phyloP scores from a whole-genome alignment of 2,329 filamentous ascomycete species.

The Nemania abortiva region DNA sequence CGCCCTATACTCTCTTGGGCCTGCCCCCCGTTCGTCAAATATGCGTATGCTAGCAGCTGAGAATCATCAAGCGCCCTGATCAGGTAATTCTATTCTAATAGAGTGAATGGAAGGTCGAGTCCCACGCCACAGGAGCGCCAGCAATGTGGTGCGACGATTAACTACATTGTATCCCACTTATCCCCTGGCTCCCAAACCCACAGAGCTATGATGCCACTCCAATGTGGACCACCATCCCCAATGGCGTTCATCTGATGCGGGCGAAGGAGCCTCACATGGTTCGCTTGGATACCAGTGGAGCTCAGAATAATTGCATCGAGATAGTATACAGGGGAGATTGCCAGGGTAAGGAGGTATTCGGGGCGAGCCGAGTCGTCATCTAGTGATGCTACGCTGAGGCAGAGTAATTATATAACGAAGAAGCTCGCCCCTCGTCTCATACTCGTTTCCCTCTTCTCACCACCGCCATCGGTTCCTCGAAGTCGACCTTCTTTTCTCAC shows the following conservation, averaged over 20 bases:
- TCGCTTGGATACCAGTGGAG: slow-evolving; percentile 25
- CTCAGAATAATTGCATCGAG: slow-evolving; percentile 11
- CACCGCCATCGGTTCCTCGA: slow-evolving; percentile 41
- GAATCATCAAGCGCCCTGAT: slow-evolving; percentile 6
- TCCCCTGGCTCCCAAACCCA: background rate
- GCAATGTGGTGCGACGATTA: slow-evolving; percentile 16
- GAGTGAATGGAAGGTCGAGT: slow-evolving; percentile 1
- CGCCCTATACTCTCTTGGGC: slow-evolving; percentile 2
- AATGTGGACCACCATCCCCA: slow-evolving; percentile 22
- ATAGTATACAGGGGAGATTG: background rate
- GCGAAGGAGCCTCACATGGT: slow-evolving; percentile 22
- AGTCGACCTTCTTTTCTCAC: slow-evolving; percentile 41
- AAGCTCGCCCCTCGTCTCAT: slow-evolving; percentile 14
- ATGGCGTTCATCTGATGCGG: slow-evolving; percentile 13
- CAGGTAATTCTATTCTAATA: background rate
- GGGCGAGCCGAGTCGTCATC: background rate
- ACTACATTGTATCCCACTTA: slow-evolving; percentile 1
- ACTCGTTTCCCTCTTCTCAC: slow-evolving; percentile 25
- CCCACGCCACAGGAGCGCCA: background rate
- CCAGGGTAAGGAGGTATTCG: background rate
- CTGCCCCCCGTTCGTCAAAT: background rate
- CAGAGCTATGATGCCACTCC: slow-evolving; percentile 3
- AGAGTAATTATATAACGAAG: slow-evolving; percentile 42
- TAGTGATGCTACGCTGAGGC: slow-evolving; percentile 17
- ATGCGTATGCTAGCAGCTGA: background rate